Evolutionary conservation across 805 yeast genomes (phyloP), one percentile per base, ranked within the genome.

Genomic region (Priceomyces castillae): DNA sequence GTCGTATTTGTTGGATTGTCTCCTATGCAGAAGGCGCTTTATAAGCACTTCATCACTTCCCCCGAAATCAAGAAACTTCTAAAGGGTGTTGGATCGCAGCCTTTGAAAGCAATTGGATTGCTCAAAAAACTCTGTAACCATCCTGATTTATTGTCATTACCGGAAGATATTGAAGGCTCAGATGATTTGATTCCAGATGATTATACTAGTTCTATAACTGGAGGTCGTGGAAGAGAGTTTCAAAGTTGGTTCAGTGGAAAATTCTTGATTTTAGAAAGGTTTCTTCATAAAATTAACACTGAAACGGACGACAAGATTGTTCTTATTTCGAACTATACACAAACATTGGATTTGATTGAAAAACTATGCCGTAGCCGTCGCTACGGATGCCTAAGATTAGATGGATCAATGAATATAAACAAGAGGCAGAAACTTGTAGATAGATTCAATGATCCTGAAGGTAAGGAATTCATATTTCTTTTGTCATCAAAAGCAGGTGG

Each of bases 401-500:
- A 94, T 62, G 99, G 99, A 26, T 86, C 97, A 0, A 80, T 92
- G 89, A 81, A 78, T 42, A 90, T 94, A 44, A 87, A 86, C 65
- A 94, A 94, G 60, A 78, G 99, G 49, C 98, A 94, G 57, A 89
- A 86, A 54, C 71, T 92, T 25, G 99, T 94, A 15, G 98, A 92
- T 62, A 71, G 77, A 52, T 90, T 94, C 65, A 94, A 94, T 58
- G 86, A 94, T 54, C 97, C 97, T 1, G 85, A 86, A 36, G 86
- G 90, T 1, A 74, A 81, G 1, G 97, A 90, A 51, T 94, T 92
- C 61, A 81, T 94, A 2, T 94, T 94, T 54, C 71, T 94, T 46
- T 70, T 94, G 41, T 87, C 96, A 59, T 87, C 96, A 6, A 94
- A 94, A 63, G 99, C 99, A 1, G 99, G 99, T 54, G 99, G 99